Base-by-base conservation (phyloP, 2,329 filamentous ascomycete genomes). In the Coleophoma crateriformis region DNA sequence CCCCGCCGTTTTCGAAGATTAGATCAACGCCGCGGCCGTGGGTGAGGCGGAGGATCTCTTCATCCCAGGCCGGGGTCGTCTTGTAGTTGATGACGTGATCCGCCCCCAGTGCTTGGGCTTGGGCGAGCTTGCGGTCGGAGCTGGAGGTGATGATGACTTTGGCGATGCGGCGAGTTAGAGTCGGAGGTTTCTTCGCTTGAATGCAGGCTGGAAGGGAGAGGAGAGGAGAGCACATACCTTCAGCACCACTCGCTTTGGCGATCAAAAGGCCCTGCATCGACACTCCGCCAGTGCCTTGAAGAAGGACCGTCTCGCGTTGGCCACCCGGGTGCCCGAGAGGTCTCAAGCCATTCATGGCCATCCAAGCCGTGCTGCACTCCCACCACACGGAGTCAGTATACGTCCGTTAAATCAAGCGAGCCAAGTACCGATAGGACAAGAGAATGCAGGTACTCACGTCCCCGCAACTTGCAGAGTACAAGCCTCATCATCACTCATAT, bases 291-390 rank as follows among this genome's bases (percentile, higher is more conserved):
- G 77, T 82, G 3, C 78, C 78, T 56, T 80, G 77, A 4, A 79
- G 61, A 13, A 81, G 61, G 5, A 80, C 71, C 2, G 68, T 68
- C 54, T 74, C 68, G 4, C 68, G 69, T 46, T 63, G 56, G 0
- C 75, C 76, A 1, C 73, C 72, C 15, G 73, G 71, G 47, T 77
- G 66, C 1, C 78, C 78, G 0, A 79, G 59, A 0, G 78, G 76
- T 27, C 76, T 69, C 68, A 81, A 76, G 42, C 78, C 76, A 63
- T 85, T 84, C 56, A 87, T 70, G 7, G 77, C 71, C 77, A 81
- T 84, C 81, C 79, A 85, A 0, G 82, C 82, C 2, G 83, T 85
- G 27, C 27, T 27, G 5, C 7, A 27, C 6, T 10, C 27, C 27
- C 27, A 27, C 27, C 6, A 10, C 7, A 27, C 3, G 27, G 8